Conservation (phyloP, 169 alveolate species). For the Cryptosporidium tyzzeri region DNA sequence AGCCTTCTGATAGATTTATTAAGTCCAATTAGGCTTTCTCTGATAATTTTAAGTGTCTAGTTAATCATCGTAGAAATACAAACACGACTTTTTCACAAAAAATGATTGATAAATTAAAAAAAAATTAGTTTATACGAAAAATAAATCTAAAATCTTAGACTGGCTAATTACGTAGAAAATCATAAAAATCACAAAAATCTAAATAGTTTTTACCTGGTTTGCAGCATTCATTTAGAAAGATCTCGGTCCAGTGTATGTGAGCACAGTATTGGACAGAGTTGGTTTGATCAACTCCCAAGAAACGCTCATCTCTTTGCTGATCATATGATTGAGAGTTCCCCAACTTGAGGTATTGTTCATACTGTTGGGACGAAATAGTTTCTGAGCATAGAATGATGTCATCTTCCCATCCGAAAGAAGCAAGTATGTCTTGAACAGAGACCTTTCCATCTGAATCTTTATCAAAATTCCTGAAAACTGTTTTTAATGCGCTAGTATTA, state of each 20-base stretch:
- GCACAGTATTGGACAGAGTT: constrained; percentile 67
- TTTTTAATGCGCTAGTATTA: constrained; percentile 33
- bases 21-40: background rate
- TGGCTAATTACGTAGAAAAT: constrained; percentile 28
- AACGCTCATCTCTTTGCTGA: background rate
- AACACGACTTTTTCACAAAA: background rate
- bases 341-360: constrained; percentile 37
- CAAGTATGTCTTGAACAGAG: constrained; percentile 70
- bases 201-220: constrained; percentile 66
- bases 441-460: constrained; percentile 74
- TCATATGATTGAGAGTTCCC: constrained; percentile 33
- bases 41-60: no score
- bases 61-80: no score
- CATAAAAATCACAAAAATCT: constrained; percentile 64
- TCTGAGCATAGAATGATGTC: constrained; percentile 71
- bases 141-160: background rate
- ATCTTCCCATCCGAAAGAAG: constrained; percentile 75
- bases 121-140: background rate
- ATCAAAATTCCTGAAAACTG: constrained; percentile 68
- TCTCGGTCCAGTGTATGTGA: constrained; percentile 75
- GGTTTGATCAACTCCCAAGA: constrained; percentile 6
- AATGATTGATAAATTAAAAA: background rate
- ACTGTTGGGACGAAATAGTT: constrained; percentile 59
- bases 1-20: no score
- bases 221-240: constrained; percentile 70